Evolutionary conservation across 1,139 yeast genomes (phyloP).

Genomic region (Suhomyces bokatorum): DNA sequence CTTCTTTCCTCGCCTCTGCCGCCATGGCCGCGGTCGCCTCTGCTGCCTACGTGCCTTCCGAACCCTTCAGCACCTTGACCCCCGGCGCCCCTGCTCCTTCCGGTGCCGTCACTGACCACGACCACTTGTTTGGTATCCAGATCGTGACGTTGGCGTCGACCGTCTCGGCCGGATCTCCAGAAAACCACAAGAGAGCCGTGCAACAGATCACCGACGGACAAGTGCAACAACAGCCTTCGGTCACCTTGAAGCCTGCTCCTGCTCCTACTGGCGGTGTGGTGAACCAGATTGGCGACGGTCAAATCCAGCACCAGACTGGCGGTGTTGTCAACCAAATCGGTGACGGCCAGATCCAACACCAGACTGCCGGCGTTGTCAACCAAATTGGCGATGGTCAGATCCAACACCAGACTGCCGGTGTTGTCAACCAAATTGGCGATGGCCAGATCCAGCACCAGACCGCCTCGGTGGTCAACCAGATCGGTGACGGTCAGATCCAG

Average conservation of each 20-base stretch:
- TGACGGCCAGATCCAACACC: constrained; percentile 45
- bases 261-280: constrained; percentile 23
- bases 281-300: constrained; percentile 43
- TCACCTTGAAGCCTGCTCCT: constrained; percentile 21
- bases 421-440: constrained; percentile 40
- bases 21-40: constrained; percentile 49
- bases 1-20: constrained; percentile 27
- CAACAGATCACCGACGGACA: constrained; percentile 31
- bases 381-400: constrained; percentile 51
- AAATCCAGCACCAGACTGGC: constrained; percentile 34
- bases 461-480: constrained; percentile 29
- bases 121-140: constrained; percentile 68
- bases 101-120: constrained; percentile 63
- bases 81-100: constrained; percentile 44
- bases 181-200: constrained; percentile 23
- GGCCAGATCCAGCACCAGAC: constrained; percentile 40
- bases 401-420: constrained; percentile 41
- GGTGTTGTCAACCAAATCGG: constrained; percentile 33
- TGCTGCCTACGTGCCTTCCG: constrained; percentile 58
- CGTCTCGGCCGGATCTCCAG: constrained; percentile 24
- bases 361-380: constrained; percentile 35
- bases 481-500: constrained; percentile 45
- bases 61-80: constrained; percentile 32
- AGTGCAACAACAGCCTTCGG: constrained; percentile 22
- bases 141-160: constrained; percentile 35